Percentiles rank a stretch among this genome's conserved stretches.
Evolutionary conservation across 2,329 filamentous ascomycete genomes (phyloP).

Genomic region (Clonostachys rhizophaga): DNA sequence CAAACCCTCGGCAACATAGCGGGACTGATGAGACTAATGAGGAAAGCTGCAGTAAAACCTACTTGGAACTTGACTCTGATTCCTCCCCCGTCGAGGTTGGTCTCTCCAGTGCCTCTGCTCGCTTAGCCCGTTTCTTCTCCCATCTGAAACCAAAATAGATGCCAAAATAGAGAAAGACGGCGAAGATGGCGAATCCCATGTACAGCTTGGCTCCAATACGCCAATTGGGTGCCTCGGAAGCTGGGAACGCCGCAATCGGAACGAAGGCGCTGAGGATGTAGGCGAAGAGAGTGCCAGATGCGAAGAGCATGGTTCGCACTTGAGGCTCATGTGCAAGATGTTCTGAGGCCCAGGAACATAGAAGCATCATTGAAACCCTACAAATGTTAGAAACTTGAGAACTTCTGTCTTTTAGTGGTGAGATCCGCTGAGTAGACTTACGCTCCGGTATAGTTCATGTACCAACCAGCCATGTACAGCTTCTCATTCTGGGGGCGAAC

Average conservation of each 20-base stretch:
- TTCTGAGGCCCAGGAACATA: background rate
- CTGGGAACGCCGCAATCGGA: background rate
- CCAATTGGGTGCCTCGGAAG: background rate
- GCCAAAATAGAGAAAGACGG: background rate
- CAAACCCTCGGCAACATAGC: too few species aligned
- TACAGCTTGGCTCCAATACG: background rate
- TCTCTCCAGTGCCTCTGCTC: too few species aligned
- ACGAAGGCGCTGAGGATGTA: background rate
- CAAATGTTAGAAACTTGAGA: background rate
- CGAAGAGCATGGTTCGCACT: background rate
- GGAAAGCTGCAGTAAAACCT: too few species aligned
- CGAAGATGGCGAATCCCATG: background rate
- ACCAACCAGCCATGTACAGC: background rate
- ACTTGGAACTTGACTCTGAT: too few species aligned
- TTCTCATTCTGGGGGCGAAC: background rate
- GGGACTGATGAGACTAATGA: too few species aligned
- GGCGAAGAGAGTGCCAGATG: background rate
- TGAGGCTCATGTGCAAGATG: background rate
- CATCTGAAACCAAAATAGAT: background rate
- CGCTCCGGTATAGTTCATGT: background rate
- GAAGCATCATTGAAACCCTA: background rate
- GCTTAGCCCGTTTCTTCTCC: background rate
- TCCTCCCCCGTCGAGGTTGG: too few species aligned
- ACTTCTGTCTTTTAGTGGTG: too few species aligned
- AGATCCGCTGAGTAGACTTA: background rate